These are phyloP conservation scores for Hanseniaspora pseudoguilliermondii DNA, from an alignment of 805 yeast species.

Conservation along the genomic window DNA sequence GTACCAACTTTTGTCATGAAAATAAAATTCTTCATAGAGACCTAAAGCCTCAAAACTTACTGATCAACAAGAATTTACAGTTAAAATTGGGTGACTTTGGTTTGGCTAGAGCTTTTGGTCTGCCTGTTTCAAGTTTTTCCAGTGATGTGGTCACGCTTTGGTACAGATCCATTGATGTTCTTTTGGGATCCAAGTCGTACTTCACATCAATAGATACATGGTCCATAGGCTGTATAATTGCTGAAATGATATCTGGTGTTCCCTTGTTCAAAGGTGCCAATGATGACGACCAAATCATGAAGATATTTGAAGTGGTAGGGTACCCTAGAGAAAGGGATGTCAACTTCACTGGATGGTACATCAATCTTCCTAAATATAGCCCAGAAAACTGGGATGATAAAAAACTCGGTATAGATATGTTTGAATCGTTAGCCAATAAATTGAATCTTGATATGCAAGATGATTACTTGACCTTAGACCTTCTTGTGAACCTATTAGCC, in stretches of 20 bases:
- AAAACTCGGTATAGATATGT: constrained; percentile 36
- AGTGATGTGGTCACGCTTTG: constrained; percentile 96
- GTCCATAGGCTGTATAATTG: constrained; percentile 96
- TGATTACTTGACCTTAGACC: constrained; percentile 24
- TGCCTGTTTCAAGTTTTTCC: constrained; percentile 89
- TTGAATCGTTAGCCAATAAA: constrained; percentile 27
- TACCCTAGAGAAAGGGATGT: constrained; percentile 48
- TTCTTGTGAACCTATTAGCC: constrained; percentile 32
- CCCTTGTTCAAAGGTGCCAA: constrained; percentile 96
- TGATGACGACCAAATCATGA: constrained; percentile 91
- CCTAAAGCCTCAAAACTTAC: constrained; percentile 87
- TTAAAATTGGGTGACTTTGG: constrained; percentile 88
- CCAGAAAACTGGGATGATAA: constrained; percentile 57
- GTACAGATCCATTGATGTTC: constrained; percentile 94
- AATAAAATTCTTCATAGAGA: constrained; percentile 92
- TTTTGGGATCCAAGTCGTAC: constrained; percentile 91
- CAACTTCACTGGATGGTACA: constrained; percentile 81
- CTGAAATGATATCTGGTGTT: constrained; percentile 92
- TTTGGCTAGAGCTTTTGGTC: constrained; percentile 92
- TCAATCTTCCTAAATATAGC: constrained; percentile 83
- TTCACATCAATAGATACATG: constrained; percentile 98
- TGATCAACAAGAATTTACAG: constrained; percentile 91
- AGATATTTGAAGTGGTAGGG: constrained; percentile 83
- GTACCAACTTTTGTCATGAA: constrained; percentile 85
- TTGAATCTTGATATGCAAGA: constrained; percentile 23